Evolutionary conservation across 2,329 filamentous ascomycete species (phyloP), one percentile per base, ranked within the genome.

Genomic region (Cercospora sp.): DNA sequence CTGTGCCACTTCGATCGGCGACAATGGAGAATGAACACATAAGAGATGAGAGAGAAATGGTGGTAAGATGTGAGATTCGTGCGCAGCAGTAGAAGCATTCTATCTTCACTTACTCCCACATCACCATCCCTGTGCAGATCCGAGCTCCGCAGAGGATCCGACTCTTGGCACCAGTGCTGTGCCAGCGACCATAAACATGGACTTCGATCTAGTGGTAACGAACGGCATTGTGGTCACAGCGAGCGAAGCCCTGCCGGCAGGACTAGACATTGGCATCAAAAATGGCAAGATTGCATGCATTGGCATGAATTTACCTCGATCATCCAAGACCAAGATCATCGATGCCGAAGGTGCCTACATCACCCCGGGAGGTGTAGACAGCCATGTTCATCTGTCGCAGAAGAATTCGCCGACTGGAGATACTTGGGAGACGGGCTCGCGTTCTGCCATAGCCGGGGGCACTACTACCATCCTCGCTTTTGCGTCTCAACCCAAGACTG

Each of bases 401-500:
- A 79, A 80, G 66, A 82, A 82, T 67, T 76, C 76, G 8, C 79
- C 80, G 1, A 82, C 80, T 1, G 77, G 81, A 2, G 83, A 84
- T 64, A 80, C 77, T 16, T 85, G 80, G 73, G 80, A 84, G 67
- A 80, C 79, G 2, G 86, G 86, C 0, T 84, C 85, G 0, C 80
- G 86, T 8, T 84, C 82, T 23, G 87, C 86, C 4, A 81, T 88
- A 63, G 85, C 85, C 2, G 86, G 87, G 8, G 86, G 86, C 26
- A 88, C 83, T 4, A 89, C 87, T 0, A 88, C 87, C 0, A 79
- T 89, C 13, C 76, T 89, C 7, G 81, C 85, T 0, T 89, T 89
- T 75, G 87, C 86, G 0, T 82, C 83, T 3, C 86, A 88, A 73
- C 77, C 80, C 45, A 83, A 82, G n/a, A 71, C 76, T 1, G 79